These are phyloP conservation scores for Cercospora sesami DNA, from an alignment of 2,329 filamentous ascomycete species.

Conservation along the genomic window DNA sequence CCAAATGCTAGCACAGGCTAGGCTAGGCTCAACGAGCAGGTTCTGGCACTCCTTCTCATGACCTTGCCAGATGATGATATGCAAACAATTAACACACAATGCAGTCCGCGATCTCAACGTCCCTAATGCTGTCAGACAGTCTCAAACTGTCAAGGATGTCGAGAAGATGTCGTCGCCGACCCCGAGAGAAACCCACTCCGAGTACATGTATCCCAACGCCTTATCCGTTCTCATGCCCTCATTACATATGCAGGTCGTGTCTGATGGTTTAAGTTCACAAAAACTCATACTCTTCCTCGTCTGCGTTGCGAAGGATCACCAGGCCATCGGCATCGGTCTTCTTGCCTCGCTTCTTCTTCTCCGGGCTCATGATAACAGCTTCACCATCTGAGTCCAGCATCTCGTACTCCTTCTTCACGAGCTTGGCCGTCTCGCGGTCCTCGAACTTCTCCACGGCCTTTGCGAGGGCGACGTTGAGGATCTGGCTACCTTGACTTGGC, in stretches of 20 bases:
- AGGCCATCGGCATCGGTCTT: constrained; percentile 34
- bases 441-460: constrained; percentile 62
- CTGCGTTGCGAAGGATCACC: constrained; percentile 30
- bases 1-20: constrained; percentile 1
- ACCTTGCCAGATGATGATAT: constrained; percentile 26
- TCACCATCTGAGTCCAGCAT: constrained; percentile 47
- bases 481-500: constrained; percentile 56
- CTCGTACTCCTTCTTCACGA: constrained; percentile 62
- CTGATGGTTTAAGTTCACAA: constrained; percentile 27
- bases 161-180: constrained; percentile 4
- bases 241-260: neutral
- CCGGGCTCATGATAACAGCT: constrained; percentile 32
- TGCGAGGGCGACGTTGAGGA: constrained; percentile 57
- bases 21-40: constrained; percentile 10
- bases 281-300: constrained; percentile 41
- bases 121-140: constrained; percentile 14
- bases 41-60: constrained; percentile 33
- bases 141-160: constrained; percentile 5
- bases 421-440: constrained; percentile 60
- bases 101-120: neutral
- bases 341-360: constrained; percentile 41
- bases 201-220: constrained; percentile 2
- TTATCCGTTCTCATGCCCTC: constrained; percentile 6
- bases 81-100: constrained; percentile 7
- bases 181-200: neutral